Evolutionary conservation across 306 rosid species (phyloP).

Genomic region (Pueraria montana): DNA sequence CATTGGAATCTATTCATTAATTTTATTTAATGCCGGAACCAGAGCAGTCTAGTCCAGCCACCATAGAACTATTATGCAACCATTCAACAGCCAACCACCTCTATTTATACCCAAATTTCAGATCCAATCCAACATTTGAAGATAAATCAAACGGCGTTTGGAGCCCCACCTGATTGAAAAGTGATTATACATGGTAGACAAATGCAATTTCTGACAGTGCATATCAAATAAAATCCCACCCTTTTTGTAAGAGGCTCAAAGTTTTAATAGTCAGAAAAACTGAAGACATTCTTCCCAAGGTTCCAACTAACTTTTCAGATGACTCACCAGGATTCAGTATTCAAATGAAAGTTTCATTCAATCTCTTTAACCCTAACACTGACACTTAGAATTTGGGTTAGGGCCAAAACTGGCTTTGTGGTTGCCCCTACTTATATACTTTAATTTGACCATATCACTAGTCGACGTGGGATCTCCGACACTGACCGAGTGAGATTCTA

Average conservation of each 20-base stretch:
- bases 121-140: not conserved
- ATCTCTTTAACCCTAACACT: not conserved
- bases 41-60: not conserved
- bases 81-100: constrained; percentile 4
- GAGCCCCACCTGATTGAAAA: not conserved
- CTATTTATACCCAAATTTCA: not conserved
- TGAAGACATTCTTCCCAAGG: not conserved
- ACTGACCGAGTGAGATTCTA: not conserved
- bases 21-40: not conserved
- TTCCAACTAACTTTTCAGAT: not conserved
- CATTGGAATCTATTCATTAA: constrained; percentile 12
- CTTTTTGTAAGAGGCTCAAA: not conserved
- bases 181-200: not conserved
- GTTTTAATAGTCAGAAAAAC: not conserved
- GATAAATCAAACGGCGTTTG: not conserved
- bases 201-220: not conserved
- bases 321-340: not conserved
- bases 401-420: too few relatives aligned
- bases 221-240: not conserved
- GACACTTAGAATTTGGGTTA: too few relatives aligned
- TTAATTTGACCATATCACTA: too few relatives aligned
- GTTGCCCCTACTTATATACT: too few relatives aligned
- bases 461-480: too few relatives aligned
- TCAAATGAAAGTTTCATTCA: not conserved
- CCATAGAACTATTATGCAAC: not conserved